Conservation (phyloP, 2,329 filamentous ascomycete species). For the Colletotrichum sidae region DNA sequence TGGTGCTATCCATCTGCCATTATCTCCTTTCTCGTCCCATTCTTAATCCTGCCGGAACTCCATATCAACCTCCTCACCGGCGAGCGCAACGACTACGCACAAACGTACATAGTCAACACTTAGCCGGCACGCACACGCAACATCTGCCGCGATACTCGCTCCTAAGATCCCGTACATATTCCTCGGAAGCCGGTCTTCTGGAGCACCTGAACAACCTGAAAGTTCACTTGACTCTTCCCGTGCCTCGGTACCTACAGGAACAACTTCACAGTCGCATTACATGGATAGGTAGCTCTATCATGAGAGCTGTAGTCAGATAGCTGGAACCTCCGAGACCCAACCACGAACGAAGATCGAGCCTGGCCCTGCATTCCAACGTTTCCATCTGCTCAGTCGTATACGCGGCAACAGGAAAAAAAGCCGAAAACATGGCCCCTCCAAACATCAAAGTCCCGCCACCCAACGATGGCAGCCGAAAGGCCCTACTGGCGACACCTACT, state of each 20-base stretch:
- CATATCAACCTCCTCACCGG: not conserved
- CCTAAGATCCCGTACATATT: slow-evolving; percentile 22
- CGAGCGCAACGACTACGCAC: slow-evolving; percentile 15
- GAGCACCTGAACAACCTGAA: slow-evolving; percentile 8
- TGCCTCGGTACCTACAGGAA: not conserved
- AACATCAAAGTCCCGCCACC: slow-evolving; percentile 60
- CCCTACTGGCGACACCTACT: slow-evolving; percentile 52
- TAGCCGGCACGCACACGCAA: slow-evolving; percentile 6
- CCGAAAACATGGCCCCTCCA: slow-evolving; percentile 60
- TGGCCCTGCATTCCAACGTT: slow-evolving; percentile 17
- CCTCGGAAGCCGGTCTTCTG: slow-evolving; percentile 39
- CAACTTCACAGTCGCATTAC: slow-evolving; percentile 1
- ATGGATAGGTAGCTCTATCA: slow-evolving; percentile 33
- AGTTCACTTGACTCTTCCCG: not conserved
- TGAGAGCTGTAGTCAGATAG: slow-evolving; percentile 28
- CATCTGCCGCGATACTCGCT: slow-evolving; percentile 24
- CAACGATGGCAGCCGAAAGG: slow-evolving; percentile 46
- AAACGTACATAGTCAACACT: not conserved
- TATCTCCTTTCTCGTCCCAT: slow-evolving; percentile 12
- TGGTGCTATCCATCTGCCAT: slow-evolving; percentile 31
- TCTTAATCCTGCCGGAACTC: slow-evolving; percentile 16
- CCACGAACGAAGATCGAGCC: slow-evolving; percentile 26
- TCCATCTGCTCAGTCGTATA: slow-evolving; percentile 12
- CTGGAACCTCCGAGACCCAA: slow-evolving; percentile 26
- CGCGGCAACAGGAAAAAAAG: not conserved